Evolutionary conservation across 2,329 filamentous ascomycete species (phyloP).

Genomic region (Xylaria sp.): DNA sequence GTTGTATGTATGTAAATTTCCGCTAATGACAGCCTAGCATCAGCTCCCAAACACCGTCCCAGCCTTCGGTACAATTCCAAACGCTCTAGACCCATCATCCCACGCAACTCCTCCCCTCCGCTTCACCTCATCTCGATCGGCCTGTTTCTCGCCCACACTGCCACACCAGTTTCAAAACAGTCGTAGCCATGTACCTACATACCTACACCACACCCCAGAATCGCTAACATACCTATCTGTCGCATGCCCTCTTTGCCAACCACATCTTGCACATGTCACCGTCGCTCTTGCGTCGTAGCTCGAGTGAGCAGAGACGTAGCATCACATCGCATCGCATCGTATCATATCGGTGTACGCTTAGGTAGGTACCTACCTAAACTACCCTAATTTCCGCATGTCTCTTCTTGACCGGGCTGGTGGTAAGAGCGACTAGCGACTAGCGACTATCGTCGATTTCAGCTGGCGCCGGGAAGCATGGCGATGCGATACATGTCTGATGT

Average conservation of each 20-base stretch:
- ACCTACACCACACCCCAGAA: conserved; percentile 4
- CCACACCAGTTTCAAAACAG: conserved; percentile 22
- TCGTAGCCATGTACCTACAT: conserved; percentile 18
- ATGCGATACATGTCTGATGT: conserved; percentile 17
- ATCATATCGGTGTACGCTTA: too few species aligned
- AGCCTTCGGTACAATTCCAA: conserved; percentile 15
- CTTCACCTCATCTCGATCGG: conserved; percentile 22
- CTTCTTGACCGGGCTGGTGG: neutral
- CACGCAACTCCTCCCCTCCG: conserved; percentile 16
- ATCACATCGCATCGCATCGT: too few species aligned
- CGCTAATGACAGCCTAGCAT: conserved; percentile 27
- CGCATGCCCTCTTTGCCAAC: neutral
- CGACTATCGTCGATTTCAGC: neutral
- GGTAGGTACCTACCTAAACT: too few species aligned
- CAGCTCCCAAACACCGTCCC: conserved; percentile 26
- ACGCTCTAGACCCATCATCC: conserved; percentile 27
- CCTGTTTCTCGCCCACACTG: conserved; percentile 11
- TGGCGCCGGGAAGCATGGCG: conserved; percentile 8
- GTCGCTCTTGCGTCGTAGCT: too few species aligned
- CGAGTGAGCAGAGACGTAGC: too few species aligned
- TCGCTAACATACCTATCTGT: too few species aligned
- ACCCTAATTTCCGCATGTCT: neutral
- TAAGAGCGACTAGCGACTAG: neutral
- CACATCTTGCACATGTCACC: neutral
- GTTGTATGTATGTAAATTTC: too few species aligned